Conservation (phyloP, 495 filamentous ascomycete species). For the Darksidea phi region DNA sequence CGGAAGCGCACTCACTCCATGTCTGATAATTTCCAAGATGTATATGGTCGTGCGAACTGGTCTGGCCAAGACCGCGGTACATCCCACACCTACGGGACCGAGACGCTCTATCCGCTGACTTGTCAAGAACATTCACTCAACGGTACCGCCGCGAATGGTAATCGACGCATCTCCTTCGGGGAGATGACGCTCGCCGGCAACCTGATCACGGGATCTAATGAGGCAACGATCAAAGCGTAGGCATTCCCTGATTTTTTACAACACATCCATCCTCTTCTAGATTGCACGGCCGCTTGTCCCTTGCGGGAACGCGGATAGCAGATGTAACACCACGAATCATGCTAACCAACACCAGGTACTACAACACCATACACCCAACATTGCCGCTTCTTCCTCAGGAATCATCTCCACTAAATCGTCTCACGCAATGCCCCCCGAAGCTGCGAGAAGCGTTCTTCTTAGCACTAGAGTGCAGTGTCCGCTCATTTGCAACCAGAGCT, state of each 20-base stretch:
- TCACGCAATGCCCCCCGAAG: slow-evolving; percentile 25
- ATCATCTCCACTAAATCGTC: slow-evolving; percentile 14
- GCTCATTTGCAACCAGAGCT: slow-evolving; percentile 13
- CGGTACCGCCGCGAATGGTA: slow-evolving; percentile 28
- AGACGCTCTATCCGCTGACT: slow-evolving; percentile 16
- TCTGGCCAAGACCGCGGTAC: slow-evolving; percentile 31
- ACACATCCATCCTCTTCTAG: not conserved
- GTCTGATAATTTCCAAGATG: slow-evolving; percentile 53
- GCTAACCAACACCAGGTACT: slow-evolving; percentile 22
- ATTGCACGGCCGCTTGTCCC: too few species aligned
- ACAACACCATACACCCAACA: slow-evolving; percentile 25
- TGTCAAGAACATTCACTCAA: slow-evolving; percentile 45
- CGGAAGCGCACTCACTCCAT: slow-evolving; percentile 60
- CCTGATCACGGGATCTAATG: slow-evolving; percentile 28
- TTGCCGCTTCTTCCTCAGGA: slow-evolving; percentile 29
- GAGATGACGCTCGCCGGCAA: slow-evolving; percentile 29
- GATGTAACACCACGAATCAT: too few species aligned
- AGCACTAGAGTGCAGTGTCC: slow-evolving; percentile 28
- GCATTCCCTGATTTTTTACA: slow-evolving; percentile 3
- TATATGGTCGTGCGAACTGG: slow-evolving; percentile 43
- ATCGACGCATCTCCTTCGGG: slow-evolving; percentile 22
- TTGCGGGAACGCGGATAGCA: too few species aligned
- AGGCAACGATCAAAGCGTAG: slow-evolving; percentile 33
- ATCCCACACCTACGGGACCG: slow-evolving; percentile 39
- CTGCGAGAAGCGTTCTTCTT: slow-evolving; percentile 31